Evolutionary conservation across 1,139 yeast genomes (phyloP), one percentile per base, ranked within the genome.

Genomic region (Magnusiomyces clavatus): DNA sequence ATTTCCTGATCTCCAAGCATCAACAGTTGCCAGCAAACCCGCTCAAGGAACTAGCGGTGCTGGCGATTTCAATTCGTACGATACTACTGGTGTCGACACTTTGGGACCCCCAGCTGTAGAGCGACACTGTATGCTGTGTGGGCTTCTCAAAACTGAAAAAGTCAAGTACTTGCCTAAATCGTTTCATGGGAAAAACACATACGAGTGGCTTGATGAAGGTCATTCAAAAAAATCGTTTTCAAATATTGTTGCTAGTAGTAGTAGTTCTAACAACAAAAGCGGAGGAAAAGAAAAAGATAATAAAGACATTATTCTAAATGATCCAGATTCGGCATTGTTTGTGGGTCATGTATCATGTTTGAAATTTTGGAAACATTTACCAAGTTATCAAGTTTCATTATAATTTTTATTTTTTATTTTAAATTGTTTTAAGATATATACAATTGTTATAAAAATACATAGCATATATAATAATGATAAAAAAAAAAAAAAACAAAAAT

Each of bases 291-390:
- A 3, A 6, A 2, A 20, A 20, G 6, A 17, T 3, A 3, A 31
- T 34, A 13, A 6, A 29, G 24, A 14, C 43, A 38, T 10, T 39
- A 37, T 14, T 37, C 16, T 5, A 14, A 13, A 37, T 6, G 16
- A 14, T 37, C 16, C 6, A 31, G 34, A 41, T 41, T 16, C 34
- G 24, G 34, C 29, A 41, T 20, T 10, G 34, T 8, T 51, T 38
- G 47, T 51, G 12, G 56, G 56, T 1, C 56, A 53, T 43, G 51
- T 39, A 12, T 50, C 49, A n/a, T 53, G 56, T 35, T 37, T 53
- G 43, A 49, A 51, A 14, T 48, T 53, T 41, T 53, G 56, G 56
- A 38, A 19, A 8, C 42, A 53, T 24, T 24, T 24, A 24, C 31
- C 31, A 24, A 24, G 31, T 24, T 24, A 24, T 24, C 31, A 24